Conservation (phyloP, 306 rosid species). For the Ormosia emarginata region DNA sequence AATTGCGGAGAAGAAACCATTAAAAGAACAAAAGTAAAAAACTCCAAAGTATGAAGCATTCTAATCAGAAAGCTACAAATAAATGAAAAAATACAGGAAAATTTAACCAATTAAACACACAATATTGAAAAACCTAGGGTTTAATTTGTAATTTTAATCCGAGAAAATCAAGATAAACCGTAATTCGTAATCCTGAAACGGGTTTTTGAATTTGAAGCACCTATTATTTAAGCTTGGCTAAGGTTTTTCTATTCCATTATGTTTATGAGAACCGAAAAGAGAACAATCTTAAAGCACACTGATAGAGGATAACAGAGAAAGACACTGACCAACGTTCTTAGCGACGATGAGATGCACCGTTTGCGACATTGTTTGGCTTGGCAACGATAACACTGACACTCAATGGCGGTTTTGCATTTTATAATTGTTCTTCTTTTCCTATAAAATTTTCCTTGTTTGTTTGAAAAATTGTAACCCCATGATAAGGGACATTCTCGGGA, state of each 20-base stretch:
- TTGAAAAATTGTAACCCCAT: background rate
- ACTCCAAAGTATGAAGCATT: background rate
- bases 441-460: too few species aligned
- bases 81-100: background rate
- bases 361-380: constrained; percentile 48
- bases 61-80: background rate
- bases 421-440: constrained; percentile 10
- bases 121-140: constrained; percentile 14
- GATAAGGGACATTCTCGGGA: constrained; percentile 60
- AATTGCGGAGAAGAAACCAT: background rate
- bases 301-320: background rate
- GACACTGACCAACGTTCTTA: constrained; percentile 43
- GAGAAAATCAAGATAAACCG: background rate
- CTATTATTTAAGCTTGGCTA: background rate
- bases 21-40: background rate
- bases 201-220: background rate
- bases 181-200: background rate
- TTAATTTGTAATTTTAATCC: background rate
- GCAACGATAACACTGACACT: background rate
- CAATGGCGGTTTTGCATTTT: constrained; percentile 41
- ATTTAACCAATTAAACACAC: background rate
- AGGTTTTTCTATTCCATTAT: background rate
- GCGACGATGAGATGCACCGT: constrained; percentile 37
- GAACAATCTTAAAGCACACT: background rate
- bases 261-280: background rate